Conservation (phyloP, 2,329 filamentous ascomycete genomes). For the Sordariomycetes sp. region DNA sequence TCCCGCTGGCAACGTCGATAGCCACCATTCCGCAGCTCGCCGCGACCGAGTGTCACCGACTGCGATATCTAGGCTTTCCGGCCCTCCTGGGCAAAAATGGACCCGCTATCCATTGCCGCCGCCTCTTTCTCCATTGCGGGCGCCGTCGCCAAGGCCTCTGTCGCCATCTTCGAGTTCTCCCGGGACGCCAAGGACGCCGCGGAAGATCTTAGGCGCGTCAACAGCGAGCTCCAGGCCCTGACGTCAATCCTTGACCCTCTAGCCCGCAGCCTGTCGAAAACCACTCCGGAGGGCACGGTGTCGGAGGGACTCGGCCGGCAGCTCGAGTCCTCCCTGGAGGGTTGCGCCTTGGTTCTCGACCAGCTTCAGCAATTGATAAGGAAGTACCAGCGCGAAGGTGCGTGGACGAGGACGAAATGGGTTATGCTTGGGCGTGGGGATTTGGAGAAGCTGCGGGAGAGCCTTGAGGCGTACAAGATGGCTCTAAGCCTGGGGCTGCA, state of each 20-base stretch:
- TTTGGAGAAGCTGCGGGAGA: background rate
- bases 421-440: background rate
- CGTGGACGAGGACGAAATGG: background rate
- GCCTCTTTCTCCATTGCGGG: background rate
- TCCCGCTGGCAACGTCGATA: too few species aligned
- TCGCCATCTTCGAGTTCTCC: background rate
- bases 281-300: too few species aligned
- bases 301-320: background rate
- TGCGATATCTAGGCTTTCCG: too few species aligned
- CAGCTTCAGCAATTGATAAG: background rate
- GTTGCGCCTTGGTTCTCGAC: background rate
- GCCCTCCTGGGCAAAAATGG: too few species aligned
- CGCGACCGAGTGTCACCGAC: too few species aligned
- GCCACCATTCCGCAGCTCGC: too few species aligned
- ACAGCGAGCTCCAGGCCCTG: background rate
- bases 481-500: background rate
- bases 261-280: background rate
- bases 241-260: background rate
- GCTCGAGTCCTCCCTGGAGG: background rate
- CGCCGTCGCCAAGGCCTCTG: background rate
- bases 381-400: background rate
- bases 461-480: background rate
- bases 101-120: background rate
- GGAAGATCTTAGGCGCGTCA: background rate
- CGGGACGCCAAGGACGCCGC: background rate